Conservation (phyloP, 202 grass and related monocot genomes). For the Bolboschoenoplectus hybrid region DNA sequence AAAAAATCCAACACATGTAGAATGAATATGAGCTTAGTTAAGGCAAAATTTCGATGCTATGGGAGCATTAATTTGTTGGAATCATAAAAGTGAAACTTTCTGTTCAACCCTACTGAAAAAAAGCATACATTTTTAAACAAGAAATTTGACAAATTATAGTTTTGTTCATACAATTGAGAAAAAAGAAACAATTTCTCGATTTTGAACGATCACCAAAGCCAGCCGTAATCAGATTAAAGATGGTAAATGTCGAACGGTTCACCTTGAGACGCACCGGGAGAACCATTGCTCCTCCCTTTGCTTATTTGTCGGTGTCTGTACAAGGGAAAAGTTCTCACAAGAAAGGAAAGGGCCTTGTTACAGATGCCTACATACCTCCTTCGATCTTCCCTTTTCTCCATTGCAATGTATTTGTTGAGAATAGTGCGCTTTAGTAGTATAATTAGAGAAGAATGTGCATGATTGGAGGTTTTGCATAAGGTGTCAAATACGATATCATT, state of each 20-base stretch:
- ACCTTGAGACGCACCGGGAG: not conserved
- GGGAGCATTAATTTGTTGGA: not conserved
- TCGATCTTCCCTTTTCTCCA: constrained; percentile 27
- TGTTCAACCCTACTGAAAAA: not conserved
- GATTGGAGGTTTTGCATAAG: constrained; percentile 1
- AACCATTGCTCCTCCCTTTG: constrained; percentile 23
- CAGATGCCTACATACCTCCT: constrained; percentile 30
- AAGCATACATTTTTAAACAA: not conserved
- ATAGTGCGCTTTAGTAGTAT: constrained; percentile 30
- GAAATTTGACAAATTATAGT: too few species aligned
- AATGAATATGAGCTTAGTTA: not conserved
- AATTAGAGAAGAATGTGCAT: not conserved
- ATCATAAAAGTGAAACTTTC: not conserved
- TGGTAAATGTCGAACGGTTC: too few species aligned
- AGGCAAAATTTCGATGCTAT: not conserved
- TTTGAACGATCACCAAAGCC: too few species aligned
- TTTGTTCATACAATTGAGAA: too few species aligned
- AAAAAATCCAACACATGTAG: constrained; percentile 13
- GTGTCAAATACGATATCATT: not conserved
- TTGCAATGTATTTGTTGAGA: constrained; percentile 21
- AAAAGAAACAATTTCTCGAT: too few species aligned
- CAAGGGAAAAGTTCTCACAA: constrained; percentile 32
- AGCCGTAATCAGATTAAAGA: too few species aligned
- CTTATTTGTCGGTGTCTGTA: constrained; percentile 35
- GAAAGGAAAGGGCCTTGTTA: constrained; percentile 33